Evolutionary conservation across 202 grass and related monocot genomes (phyloP).

Genomic region (Zizania palustris): DNA sequence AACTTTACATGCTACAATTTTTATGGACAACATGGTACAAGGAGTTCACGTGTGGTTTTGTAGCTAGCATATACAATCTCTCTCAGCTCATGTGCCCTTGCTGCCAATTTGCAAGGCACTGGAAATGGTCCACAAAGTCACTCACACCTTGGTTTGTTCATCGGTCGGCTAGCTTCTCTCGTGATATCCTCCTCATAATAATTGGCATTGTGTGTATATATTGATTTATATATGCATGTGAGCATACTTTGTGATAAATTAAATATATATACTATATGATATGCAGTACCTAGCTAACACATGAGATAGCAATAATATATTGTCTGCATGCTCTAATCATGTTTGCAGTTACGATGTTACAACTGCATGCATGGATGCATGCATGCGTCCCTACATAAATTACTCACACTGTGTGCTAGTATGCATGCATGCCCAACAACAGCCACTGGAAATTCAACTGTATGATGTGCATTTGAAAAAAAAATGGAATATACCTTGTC

Average conservation of each 20-base stretch:
- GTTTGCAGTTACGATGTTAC: neutral
- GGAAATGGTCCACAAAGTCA: constrained; percentile 23
- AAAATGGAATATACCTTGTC: too few relatives aligned
- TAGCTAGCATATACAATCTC: neutral
- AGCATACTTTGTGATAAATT: too few relatives aligned
- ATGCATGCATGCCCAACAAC: neutral
- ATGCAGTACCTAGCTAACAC: too few relatives aligned
- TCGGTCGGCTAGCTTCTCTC: constrained; percentile 11
- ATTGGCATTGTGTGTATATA: neutral
- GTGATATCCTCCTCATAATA: constrained; percentile 4
- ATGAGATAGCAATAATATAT: too few relatives aligned
- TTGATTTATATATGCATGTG: too few relatives aligned
- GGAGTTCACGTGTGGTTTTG: constrained; percentile 24
- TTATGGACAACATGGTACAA: constrained; percentile 27
- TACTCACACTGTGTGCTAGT: neutral
- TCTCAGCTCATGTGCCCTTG: constrained; percentile 26
- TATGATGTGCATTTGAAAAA: too few relatives aligned
- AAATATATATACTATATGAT: too few relatives aligned
- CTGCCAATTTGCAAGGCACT: constrained; percentile 3
- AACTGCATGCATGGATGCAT: neutral
- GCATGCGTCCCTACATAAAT: constrained; percentile 26
- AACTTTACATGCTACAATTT: too few relatives aligned
- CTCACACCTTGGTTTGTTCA: neutral
- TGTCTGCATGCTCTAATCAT: constrained; percentile 22
- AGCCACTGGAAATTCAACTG: too few relatives aligned